Evolutionary conservation across 2,329 filamentous ascomycete genomes (phyloP).

Genomic region (Alternaria gansuensis): DNA sequence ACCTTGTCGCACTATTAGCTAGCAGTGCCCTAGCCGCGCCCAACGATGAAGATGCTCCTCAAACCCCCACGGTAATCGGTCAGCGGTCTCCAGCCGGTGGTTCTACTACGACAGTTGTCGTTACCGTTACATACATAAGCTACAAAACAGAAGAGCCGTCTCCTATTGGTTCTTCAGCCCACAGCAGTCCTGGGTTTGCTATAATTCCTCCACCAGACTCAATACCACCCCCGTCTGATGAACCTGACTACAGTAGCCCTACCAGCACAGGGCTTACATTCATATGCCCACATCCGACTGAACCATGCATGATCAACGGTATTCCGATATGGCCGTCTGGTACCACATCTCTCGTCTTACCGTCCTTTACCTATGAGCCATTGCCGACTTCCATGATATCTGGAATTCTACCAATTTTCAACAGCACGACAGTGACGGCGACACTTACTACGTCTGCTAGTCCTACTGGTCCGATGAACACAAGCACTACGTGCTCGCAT

Average conservation of each 20-base stretch:
- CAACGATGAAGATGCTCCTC: not conserved
- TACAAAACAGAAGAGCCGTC: not conserved
- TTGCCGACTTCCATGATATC: not conserved
- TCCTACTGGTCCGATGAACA: not conserved
- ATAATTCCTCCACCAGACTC: not conserved
- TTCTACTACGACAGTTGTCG: constrained; percentile 1
- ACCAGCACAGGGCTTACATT: not conserved
- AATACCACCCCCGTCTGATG: not conserved
- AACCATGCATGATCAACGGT: constrained; percentile 11
- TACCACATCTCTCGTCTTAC: not conserved
- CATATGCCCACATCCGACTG: constrained; percentile 1
- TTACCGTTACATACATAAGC: constrained; percentile 8
- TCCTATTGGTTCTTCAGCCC: not conserved
- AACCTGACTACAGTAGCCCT: not conserved
- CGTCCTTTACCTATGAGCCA: not conserved
- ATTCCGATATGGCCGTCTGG: constrained; percentile 10
- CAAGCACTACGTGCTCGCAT: constrained; percentile 8
- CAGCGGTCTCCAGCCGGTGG: not conserved
- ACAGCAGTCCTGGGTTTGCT: not conserved
- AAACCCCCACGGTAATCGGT: not conserved
- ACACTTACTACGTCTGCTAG: constrained; percentile 2
- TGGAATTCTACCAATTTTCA: not conserved
- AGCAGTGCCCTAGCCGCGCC: not conserved
- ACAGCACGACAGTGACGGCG: not conserved
- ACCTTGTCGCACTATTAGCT: not conserved